phyloP scores from a whole-genome alignment of 768 basidiomycete genomes.

The Suillus cothurnatus region DNA sequence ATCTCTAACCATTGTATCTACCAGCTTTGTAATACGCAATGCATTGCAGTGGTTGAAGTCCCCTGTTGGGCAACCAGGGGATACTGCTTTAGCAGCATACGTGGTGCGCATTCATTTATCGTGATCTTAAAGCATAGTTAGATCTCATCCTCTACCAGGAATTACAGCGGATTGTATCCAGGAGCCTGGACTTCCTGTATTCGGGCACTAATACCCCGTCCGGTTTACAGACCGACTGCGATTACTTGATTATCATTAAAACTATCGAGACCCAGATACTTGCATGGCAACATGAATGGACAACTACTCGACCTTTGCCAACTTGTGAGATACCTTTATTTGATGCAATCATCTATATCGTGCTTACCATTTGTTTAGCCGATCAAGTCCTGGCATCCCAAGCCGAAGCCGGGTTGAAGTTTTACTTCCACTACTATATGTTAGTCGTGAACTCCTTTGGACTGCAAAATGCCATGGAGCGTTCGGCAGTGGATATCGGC shows the following conservation, averaged over 20 bases:
- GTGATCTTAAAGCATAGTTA: slow-evolving; percentile 2
- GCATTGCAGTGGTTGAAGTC: slow-evolving; percentile 74
- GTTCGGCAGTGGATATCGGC: slow-evolving; percentile 67
- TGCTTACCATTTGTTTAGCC: slow-evolving; percentile 18
- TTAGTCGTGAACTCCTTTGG: slow-evolving; percentile 96
- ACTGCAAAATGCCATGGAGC: slow-evolving; percentile 92
- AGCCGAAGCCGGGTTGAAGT: slow-evolving; percentile 44
- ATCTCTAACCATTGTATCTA: slow-evolving; percentile 12
- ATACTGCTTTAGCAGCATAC: slow-evolving; percentile 74
- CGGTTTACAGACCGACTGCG: slow-evolving; percentile 80
- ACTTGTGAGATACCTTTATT: slow-evolving; percentile 19
- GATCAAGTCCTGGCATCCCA: slow-evolving; percentile 32
- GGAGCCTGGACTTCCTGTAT: slow-evolving; percentile 90
- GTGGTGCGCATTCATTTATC: slow-evolving; percentile 51
- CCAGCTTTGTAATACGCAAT: slow-evolving; percentile 85
- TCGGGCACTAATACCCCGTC: slow-evolving; percentile 77
- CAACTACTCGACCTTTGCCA: slow-evolving; percentile 19
- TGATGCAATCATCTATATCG: background rate
- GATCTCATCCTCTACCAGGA: slow-evolving; percentile 48
- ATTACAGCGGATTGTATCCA: slow-evolving; percentile 84
- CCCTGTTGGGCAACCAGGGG: slow-evolving; percentile 61
- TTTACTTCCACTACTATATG: slow-evolving; percentile 84
- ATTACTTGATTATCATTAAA: slow-evolving; percentile 84
- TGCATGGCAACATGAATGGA: slow-evolving; percentile 60
- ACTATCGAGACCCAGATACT: slow-evolving; percentile 80